Evolutionary conservation across 495 filamentous ascomycete genomes (phyloP).

Genomic region (Geoglossum glabrum): DNA sequence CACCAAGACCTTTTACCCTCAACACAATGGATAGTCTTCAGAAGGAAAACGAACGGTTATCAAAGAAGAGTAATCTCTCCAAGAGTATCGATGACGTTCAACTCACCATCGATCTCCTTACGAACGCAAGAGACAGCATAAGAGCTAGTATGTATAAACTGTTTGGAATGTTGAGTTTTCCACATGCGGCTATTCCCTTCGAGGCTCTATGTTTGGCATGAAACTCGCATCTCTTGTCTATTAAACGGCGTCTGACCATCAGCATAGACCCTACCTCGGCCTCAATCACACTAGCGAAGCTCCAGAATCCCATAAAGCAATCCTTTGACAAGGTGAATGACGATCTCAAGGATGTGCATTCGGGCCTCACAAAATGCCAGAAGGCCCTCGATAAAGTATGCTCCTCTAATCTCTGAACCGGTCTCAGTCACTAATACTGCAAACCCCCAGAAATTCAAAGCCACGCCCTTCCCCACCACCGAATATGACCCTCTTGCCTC

Average conservation of each 20-base stretch:
- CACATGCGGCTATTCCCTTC: not conserved
- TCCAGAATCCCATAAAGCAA: constrained; percentile 62
- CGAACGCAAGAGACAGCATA: constrained; percentile 47
- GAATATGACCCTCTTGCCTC: constrained; percentile 67
- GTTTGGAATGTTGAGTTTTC: not conserved
- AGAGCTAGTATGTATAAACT: constrained; percentile 32
- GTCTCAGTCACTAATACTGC: not conserved
- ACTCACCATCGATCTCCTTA: constrained; percentile 54
- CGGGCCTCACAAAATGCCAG: constrained; percentile 55
- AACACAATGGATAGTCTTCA: constrained; percentile 48
- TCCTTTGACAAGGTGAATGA: constrained; percentile 61
- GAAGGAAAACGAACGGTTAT: constrained; percentile 51
- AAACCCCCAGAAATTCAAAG: constrained; percentile 46
- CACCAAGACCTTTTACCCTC: not conserved
- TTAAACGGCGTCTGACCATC: not conserved
- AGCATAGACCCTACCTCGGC: constrained; percentile 44
- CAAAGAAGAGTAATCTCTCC: constrained; percentile 44
- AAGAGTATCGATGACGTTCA: constrained; percentile 61
- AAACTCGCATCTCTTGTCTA: not conserved
- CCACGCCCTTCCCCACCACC: constrained; percentile 49
- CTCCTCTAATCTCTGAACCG: not conserved
- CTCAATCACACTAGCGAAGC: constrained; percentile 51
- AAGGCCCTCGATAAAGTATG: constrained; percentile 65
- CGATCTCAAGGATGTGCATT: constrained; percentile 59
- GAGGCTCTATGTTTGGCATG: not conserved